Base-by-base conservation (phyloP, 73 alveolate genomes). In the Tetrahymena elliotti region DNA sequence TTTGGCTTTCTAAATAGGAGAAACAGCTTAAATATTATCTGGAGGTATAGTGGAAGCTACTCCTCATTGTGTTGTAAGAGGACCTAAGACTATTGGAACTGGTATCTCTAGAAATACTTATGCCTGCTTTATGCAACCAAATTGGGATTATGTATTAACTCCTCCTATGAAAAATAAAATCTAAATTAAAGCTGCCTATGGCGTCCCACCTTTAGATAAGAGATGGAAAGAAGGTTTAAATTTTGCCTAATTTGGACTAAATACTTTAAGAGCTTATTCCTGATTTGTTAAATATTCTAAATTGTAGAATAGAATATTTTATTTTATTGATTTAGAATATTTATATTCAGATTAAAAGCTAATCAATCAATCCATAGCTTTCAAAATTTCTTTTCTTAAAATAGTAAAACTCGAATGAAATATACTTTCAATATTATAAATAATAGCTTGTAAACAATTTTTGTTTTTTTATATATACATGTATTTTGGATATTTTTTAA, bases 21-120 rank as follows among this genome's bases (percentile, higher is more conserved):
- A 97, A 96, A 94, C 97, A 20, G 98, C 98, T 47, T 96, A 97
- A 54, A 97, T 97, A 24, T 95, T 93, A 16, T 95, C 98, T 4
- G 98, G 98, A 94, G 99, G 99, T 34, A 83, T 97, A 35, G 95
- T 97, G 4, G 96, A 97, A 94, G 99, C 99, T 5, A 97, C 99
- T 33, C 99, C 99, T 35, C 99, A 97, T 92, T 39, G 96, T 34
- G 99, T 97, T 34, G 83, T 88, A n/a, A 93, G 95, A 35, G 96
- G 96, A n/a, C 97, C 93, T 15, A 94, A 94, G 96, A 37, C 68
- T 8, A 40, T 94, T 93, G 54, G 95, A 38, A 47, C 97, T 95
- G 35, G 93, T 94, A 35, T 95, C 84, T 84, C 97, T 20, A 92
- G 99, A 84, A 97, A 97, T 93, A 97, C 99, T 9, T 96, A 97